Evolutionary conservation across 495 filamentous ascomycete genomes (phyloP).

Genomic region (Podospora tetraspora): DNA sequence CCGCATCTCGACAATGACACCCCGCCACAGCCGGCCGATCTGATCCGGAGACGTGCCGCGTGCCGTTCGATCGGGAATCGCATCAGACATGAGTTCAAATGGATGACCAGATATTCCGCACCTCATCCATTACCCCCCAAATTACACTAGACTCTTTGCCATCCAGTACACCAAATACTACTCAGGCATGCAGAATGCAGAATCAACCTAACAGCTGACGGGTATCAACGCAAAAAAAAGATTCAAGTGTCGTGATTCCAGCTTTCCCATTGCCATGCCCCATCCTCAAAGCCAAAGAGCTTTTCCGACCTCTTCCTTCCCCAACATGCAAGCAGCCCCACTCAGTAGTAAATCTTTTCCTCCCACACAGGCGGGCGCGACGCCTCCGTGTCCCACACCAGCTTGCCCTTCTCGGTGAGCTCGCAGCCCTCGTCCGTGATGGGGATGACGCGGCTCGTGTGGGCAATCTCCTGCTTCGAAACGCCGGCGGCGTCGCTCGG

Average conservation of each 20-base stretch:
- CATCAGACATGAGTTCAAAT: neutral
- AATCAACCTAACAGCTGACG: conserved; percentile 19
- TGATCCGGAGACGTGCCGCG: neutral
- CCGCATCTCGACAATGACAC: neutral
- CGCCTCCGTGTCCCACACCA: conserved; percentile 69
- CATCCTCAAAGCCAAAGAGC: neutral
- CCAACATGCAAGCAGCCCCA: neutral
- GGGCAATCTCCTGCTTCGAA: conserved; percentile 67
- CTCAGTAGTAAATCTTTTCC: conserved; percentile 57
- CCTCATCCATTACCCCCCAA: neutral
- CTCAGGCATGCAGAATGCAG: neutral
- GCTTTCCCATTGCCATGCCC: neutral
- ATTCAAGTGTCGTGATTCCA: neutral
- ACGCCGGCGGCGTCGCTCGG: conserved; percentile 71
- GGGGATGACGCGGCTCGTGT: conserved; percentile 64
- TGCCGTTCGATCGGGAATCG: neutral
- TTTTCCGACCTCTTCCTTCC: conserved; percentile 3
- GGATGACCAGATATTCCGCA: neutral
- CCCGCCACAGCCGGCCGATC: neutral
- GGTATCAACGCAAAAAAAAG: conserved; percentile 16
- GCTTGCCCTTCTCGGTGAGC: conserved; percentile 72
- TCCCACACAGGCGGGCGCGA: conserved; percentile 74
- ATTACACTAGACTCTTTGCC: neutral
- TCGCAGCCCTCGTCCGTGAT: conserved; percentile 81
- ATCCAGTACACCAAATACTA: neutral